Base-by-base conservation (phyloP, 2,329 filamentous ascomycete species). In the Fusarium sp. region DNA sequence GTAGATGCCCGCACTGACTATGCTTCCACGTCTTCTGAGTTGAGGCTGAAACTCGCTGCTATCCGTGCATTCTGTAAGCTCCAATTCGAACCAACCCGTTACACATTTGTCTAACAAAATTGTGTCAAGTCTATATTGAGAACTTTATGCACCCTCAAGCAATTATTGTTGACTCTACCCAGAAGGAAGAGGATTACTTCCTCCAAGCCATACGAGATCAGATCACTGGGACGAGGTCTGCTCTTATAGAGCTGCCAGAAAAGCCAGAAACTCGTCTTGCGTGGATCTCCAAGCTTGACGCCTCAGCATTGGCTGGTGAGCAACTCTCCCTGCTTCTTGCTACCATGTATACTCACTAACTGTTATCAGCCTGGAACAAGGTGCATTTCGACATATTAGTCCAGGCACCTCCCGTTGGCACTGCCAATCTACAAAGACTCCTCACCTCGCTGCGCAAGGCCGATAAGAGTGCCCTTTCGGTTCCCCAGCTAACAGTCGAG, bases 401-500 rank as follows among this genome's bases (percentile, higher is more conserved):
- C 14, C 94, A 97, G 67, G 94, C 93, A 3, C 88, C 91, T 12
- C 84, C 90, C 7, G 87, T 87, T 14, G 91, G 92, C 26, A 92
- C 93, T 6, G 95, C 94, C 17, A 93, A 92, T 57, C 81, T 98
- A 36, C 89, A 94, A 57, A 88, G 94, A 63, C 86, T 98, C 38
- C 87, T 99, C 8, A 88, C 89, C 68, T 98, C 95, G 9, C 86
- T 99, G 33, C 86, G 89, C 70, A 84, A 85, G 13, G 94, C 94
- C 10, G 94, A 98, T 79, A 96, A 95, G 79, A 88, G 90, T 52
- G 91, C 92, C 1, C 85, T 92, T 47, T 85, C 88, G 3, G 84
- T 89, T 5, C 95, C 95, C 7, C 91, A 93, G 70, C 85, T 99
- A 52, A 97, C 93, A 5, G 90, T 98, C 56, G 95, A 98, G 79